Evolutionary conservation across 352 stramenopile species (phyloP).

Genomic region (Pythium plurisporium): DNA sequence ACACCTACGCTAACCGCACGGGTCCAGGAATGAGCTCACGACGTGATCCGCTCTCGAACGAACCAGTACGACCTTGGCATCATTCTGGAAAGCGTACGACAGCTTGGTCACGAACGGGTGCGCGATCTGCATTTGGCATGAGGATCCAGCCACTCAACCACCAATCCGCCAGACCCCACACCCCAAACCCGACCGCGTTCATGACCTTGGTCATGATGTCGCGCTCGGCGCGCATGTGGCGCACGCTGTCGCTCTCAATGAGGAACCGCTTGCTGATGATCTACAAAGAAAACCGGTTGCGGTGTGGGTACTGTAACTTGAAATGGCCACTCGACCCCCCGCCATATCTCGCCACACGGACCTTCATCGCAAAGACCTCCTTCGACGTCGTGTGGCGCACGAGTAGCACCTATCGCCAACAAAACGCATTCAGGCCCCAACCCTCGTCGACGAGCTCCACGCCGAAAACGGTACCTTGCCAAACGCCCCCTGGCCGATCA

Average conservation of each 20-base stretch:
- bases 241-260: constrained; percentile 71
- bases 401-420: constrained; percentile 47
- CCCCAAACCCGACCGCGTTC: no score
- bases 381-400: constrained; percentile 54
- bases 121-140: no score
- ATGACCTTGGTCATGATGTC: constrained; percentile 80
- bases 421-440: background rate
- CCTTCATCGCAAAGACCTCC: constrained; percentile 82
- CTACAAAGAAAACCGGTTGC: constrained; percentile 30
- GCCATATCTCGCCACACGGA: constrained; percentile 1
- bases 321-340: background rate
- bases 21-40: background rate
- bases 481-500: constrained; percentile 91
- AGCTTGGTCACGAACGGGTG: constrained; percentile 81
- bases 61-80: constrained; percentile 82
- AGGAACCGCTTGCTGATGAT: constrained; percentile 85
- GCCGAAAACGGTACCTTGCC: constrained; percentile 36
- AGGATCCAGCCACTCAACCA: no score
- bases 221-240: constrained; percentile 79
- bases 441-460: background rate
- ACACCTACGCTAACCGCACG: constrained; percentile 24
- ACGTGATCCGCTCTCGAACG: no score
- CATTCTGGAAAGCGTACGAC: constrained; percentile 75
- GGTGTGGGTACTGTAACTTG: background rate
- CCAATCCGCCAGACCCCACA: no score